These are phyloP conservation scores for Onygenales sp. DNA, from an alignment of 2,329 filamentous ascomycete genomes.

Conservation along the genomic window DNA sequence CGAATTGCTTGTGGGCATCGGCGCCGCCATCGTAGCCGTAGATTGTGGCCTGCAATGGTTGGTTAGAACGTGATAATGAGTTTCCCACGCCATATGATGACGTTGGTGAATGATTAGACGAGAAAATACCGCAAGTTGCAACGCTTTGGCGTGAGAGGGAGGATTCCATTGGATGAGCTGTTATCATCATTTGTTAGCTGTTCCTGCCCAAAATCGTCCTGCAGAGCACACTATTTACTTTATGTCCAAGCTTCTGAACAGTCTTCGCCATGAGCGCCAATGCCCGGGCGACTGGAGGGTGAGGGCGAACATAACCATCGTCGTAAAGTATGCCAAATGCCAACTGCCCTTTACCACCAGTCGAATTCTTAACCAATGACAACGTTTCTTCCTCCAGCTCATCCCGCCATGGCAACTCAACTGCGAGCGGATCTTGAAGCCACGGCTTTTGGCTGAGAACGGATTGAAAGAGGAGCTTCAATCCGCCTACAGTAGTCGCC, in stretches of 20 bases:
- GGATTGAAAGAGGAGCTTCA: constrained; percentile 48
- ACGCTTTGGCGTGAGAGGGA: constrained; percentile 36
- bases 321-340: constrained; percentile 46
- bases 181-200: background rate
- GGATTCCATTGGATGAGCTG: constrained; percentile 50
- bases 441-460: constrained; percentile 53
- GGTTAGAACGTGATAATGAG: background rate
- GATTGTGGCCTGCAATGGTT: constrained; percentile 11
- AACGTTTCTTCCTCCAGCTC: constrained; percentile 28
- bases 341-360: constrained; percentile 28
- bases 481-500: constrained; percentile 43
- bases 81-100: background rate
- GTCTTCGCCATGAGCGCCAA: constrained; percentile 42
- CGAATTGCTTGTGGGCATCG: constrained; percentile 42
- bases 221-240: constrained; percentile 12
- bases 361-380: constrained; percentile 28
- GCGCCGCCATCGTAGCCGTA: constrained; percentile 39
- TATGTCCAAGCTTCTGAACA: constrained; percentile 45
- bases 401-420: constrained; percentile 56
- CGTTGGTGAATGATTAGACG: background rate
- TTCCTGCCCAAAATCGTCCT: background rate
- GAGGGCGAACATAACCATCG: constrained; percentile 42
- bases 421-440: constrained; percentile 55
- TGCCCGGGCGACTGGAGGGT: constrained; percentile 50
- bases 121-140: constrained; percentile 31